phyloP scores from a whole-genome alignment of 371 early-diverging fungal genomes.

The Apophysomyces variabilis region DNA sequence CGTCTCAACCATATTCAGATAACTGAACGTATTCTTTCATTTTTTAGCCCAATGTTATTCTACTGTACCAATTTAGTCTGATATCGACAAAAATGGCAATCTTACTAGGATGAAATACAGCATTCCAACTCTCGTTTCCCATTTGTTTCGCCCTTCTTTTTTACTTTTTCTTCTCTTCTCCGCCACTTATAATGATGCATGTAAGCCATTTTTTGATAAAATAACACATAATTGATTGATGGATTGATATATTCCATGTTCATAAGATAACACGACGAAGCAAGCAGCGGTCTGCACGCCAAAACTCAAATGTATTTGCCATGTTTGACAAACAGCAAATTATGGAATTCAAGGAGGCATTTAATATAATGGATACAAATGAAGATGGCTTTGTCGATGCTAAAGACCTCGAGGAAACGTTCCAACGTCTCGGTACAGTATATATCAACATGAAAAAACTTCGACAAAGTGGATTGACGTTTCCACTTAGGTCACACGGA shows the following conservation, averaged over 20 bases:
- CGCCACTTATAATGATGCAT: neutral
- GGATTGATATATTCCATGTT: neutral
- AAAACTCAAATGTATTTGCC: constrained; percentile 99
- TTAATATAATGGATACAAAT: constrained; percentile 92
- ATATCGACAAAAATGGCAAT: neutral
- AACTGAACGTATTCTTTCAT: neutral
- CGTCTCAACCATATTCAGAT: neutral
- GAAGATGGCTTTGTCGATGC: constrained; percentile 85
- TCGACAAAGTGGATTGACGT: neutral
- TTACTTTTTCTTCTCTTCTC: neutral
- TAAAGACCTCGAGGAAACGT: constrained; percentile 90
- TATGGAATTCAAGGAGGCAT: constrained; percentile 94
- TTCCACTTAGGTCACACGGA: constrained; percentile 70
- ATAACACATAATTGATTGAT: neutral
- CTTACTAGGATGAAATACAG: neutral
- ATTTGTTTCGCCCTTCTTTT: neutral
- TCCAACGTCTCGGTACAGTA: constrained; percentile 46
- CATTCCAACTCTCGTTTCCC: neutral
- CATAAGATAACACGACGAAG: constrained; percentile 53
- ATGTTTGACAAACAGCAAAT: constrained; percentile 98
- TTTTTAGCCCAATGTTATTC: neutral
- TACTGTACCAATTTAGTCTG: constrained; percentile 2
- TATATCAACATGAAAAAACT: neutral
- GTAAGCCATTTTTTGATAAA: neutral
- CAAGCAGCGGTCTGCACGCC: constrained; percentile 90